These are phyloP conservation scores for Hypoxylon sp. DNA, from an alignment of 2,329 filamentous ascomycete genomes.

Conservation along the genomic window DNA sequence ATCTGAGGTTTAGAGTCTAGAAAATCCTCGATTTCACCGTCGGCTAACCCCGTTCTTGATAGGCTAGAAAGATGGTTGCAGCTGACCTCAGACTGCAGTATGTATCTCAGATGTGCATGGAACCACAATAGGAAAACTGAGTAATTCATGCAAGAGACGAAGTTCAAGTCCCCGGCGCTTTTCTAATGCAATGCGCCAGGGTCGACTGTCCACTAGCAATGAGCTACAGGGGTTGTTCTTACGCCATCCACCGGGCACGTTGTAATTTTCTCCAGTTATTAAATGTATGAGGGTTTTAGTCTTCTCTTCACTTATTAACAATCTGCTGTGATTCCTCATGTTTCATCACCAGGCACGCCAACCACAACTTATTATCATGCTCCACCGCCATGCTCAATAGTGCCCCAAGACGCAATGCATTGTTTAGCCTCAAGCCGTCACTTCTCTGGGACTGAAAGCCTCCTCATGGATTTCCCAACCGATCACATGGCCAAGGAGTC, in stretches of 20 bases:
- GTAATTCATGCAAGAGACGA: constrained; percentile 32
- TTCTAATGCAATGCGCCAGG: constrained; percentile 31
- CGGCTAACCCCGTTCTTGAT: constrained; percentile 15
- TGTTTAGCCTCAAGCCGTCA: constrained; percentile 39
- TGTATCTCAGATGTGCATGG: constrained; percentile 28
- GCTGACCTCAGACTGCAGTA: constrained; percentile 27
- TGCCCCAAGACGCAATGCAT: constrained; percentile 22
- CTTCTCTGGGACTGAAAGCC: constrained; percentile 16
- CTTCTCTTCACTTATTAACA: constrained; percentile 25
- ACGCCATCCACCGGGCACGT: constrained; percentile 23
- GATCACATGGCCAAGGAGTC: constrained; percentile 33
- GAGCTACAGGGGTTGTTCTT: constrained; percentile 21
- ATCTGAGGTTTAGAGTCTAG: constrained; percentile 32
- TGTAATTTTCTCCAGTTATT: constrained; percentile 20
- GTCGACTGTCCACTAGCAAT: constrained; percentile 20
- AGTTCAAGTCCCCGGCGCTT: constrained; percentile 19
- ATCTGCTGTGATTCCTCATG: constrained; percentile 40
- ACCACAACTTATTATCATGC: constrained; percentile 35
- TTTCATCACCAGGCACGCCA: constrained; percentile 43
- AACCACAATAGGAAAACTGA: constrained; percentile 33
- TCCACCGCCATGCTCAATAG: constrained; percentile 23
- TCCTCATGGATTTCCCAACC: constrained; percentile 11
- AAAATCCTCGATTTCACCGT: constrained; percentile 26
- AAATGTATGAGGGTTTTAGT: constrained; percentile 22
- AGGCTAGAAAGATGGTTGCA: constrained; percentile 27